Evolutionary conservation across 176 grass and related monocot species (phyloP), one percentile per base, ranked within the genome.

Genomic region (Aegilops tauschii): DNA sequence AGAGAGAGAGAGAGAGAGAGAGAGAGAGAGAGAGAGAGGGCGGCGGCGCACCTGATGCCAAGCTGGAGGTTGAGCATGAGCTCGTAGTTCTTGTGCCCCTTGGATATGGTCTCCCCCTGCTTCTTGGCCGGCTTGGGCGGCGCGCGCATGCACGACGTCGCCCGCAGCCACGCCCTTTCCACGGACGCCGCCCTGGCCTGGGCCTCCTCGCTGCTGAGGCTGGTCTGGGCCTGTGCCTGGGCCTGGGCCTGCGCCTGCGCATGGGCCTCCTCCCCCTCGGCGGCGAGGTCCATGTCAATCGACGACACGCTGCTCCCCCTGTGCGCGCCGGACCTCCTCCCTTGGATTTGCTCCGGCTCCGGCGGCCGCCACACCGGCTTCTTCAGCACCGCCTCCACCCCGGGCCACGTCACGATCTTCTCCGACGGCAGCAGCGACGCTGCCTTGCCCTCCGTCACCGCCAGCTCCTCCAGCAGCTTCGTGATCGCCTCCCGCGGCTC

Each of bases 1-100:
- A 13, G 45, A 72, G 11, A 34, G 58, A 72, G 1, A 49, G 12
- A 49, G 47, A 49, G 12, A 49, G 45, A 49, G 45, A 49, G 12
- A 14, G 45, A 72, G 12, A 34, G 58, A 72, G 4, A 50, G 13
- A 72, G 12, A 34, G 58, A 72, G 4, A 50, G 13, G 42, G 69
- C 69, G 71, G n/a, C 13, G 40, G 71, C 72, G 16, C 13, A 95
- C 95, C 93, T 93, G n/a, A 98, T 90, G 44, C 93, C 95, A 18
- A 98, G 95, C 71, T 95, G 95, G 65, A 98, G 73, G 89, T 93
- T 98, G 50, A 98, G 95, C 93, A 98, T 95, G 80, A 98, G 93
- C 75, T 98, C 93, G 23, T 95, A 98, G 73, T 95, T 98, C 83
- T 91, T 95, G 74, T 98, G 95, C 5, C 91, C 93, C 83, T 98